A percentile compares a stretch with the other conserved stretches of the same genome.
phyloP scores from a whole-genome alignment of 2,329 filamentous ascomycete species.

The Fusarium sp. region DNA sequence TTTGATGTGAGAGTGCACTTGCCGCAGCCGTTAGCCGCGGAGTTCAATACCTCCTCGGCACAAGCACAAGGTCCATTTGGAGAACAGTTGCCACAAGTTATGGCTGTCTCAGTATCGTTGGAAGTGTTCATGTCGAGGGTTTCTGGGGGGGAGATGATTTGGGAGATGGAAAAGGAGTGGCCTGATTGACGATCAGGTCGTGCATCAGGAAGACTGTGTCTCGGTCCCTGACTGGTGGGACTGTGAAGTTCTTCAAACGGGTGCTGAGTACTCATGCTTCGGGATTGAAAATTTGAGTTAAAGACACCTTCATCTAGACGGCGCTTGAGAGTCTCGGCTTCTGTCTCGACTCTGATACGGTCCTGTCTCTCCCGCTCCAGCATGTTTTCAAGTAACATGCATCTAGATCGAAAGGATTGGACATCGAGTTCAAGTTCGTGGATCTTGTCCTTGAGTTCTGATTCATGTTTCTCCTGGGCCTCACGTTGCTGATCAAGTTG shows the following conservation, averaged over 20 bases:
- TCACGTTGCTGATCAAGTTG: constrained; percentile 70
- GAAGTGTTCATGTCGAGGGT: constrained; percentile 46
- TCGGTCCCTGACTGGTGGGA: constrained; percentile 39
- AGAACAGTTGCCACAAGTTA: constrained; percentile 67
- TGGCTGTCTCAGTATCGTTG: constrained; percentile 45
- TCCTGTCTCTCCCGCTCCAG: constrained; percentile 67
- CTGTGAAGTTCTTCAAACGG: constrained; percentile 43
- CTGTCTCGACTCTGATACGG: constrained; percentile 55
- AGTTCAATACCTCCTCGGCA: constrained; percentile 66
- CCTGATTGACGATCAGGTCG: constrained; percentile 44
- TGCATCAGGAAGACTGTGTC: constrained; percentile 43
- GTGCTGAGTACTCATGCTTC: constrained; percentile 43
- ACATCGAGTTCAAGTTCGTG: constrained; percentile 71
- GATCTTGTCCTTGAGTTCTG: constrained; percentile 67
- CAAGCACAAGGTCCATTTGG: constrained; percentile 65
- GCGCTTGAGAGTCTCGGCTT: constrained; percentile 50
- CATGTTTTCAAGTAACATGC: constrained; percentile 70
- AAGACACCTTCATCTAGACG: constrained; percentile 44
- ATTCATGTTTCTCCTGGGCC: constrained; percentile 65
- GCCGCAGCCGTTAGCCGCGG: constrained; percentile 68
- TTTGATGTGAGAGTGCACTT: constrained; percentile 70
- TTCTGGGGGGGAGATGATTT: constrained; percentile 66
- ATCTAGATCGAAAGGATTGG: constrained; percentile 71
- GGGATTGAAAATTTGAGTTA: constrained; percentile 40
- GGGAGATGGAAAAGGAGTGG: constrained; percentile 64